Evolutionary conservation across 2,329 filamentous ascomycete species (phyloP).

Genomic region (Colletotrichum sojae): DNA sequence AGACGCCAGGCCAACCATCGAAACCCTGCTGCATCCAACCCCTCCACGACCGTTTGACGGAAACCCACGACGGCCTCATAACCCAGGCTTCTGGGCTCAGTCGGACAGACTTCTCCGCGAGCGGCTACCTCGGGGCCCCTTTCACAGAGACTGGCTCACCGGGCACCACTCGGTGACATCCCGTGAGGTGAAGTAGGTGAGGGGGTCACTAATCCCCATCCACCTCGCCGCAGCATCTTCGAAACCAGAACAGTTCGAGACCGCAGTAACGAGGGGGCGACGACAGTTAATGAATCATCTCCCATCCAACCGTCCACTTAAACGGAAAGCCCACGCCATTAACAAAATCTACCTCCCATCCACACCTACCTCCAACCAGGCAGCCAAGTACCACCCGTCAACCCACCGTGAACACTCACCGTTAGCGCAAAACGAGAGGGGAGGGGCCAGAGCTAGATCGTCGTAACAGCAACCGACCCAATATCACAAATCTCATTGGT

Average conservation of each 20-base stretch:
- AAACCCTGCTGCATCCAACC: not conserved
- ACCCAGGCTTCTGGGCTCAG: slow-evolving; percentile 7
- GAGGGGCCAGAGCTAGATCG: not conserved
- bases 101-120: not conserved
- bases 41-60: too few relatives aligned
- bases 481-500: slow-evolving; percentile 1
- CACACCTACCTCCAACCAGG: too few relatives aligned
- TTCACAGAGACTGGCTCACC: not conserved
- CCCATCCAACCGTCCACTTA: not conserved
- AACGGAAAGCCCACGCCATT: not conserved
- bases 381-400: not conserved
- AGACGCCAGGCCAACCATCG: not conserved
- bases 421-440: not conserved
- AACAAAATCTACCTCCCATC: not conserved
- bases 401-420: slow-evolving; percentile 4
- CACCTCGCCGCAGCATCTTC: not conserved
- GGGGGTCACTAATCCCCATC: not conserved
- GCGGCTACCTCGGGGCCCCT: too few relatives aligned
- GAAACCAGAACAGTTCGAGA: not conserved
- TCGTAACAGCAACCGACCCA: not conserved
- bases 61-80: not conserved
- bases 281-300: slow-evolving; percentile 12
- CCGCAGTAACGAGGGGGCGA: too few relatives aligned
- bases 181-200: not conserved
- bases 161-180: slow-evolving; percentile 4